Percentiles rank a stretch among this genome's conserved stretches.
Conservation (phyloP, 75 land plant genomes). For the Pinus albicaulis region DNA sequence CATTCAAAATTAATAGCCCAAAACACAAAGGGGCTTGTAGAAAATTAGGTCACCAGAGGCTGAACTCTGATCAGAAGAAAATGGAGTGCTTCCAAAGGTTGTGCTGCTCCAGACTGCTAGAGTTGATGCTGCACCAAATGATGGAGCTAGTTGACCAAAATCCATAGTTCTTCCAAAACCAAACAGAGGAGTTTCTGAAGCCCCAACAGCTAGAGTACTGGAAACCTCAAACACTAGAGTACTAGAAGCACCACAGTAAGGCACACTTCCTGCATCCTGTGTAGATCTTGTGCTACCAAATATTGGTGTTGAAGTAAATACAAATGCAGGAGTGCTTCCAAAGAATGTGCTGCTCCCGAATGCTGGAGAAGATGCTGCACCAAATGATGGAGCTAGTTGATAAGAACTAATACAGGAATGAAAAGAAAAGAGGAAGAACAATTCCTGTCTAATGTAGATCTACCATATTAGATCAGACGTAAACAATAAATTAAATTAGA, state of each 20-base stretch:
- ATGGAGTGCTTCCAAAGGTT: conserved; percentile 44
- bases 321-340: conserved; percentile 39
- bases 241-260: conserved; percentile 42
- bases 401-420: too few relatives aligned
- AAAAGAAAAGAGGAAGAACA: too few relatives aligned
- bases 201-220: conserved; percentile 44
- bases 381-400: conserved; percentile 18
- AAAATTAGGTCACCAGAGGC: conserved; percentile 44
- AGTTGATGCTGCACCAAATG: conserved; percentile 22
- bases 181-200: conserved; percentile 38
- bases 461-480: too few relatives aligned
- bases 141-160: conserved; percentile 15
- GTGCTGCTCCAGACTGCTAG: conserved; percentile 54
- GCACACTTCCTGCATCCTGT: conserved; percentile 35
- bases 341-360: conserved; percentile 34
- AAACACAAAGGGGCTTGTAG: conserved; percentile 43
- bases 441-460: too few relatives aligned
- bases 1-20: neutral
- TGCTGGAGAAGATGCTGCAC: conserved; percentile 6
- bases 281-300: conserved; percentile 41
- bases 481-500: too few relatives aligned
- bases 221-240: conserved; percentile 37
- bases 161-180: conserved; percentile 36
- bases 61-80: conserved; percentile 27
- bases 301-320: conserved; percentile 25